Conservation (phyloP, 2,329 filamentous ascomycete species). For the Neophaeococcomyces aloes region DNA sequence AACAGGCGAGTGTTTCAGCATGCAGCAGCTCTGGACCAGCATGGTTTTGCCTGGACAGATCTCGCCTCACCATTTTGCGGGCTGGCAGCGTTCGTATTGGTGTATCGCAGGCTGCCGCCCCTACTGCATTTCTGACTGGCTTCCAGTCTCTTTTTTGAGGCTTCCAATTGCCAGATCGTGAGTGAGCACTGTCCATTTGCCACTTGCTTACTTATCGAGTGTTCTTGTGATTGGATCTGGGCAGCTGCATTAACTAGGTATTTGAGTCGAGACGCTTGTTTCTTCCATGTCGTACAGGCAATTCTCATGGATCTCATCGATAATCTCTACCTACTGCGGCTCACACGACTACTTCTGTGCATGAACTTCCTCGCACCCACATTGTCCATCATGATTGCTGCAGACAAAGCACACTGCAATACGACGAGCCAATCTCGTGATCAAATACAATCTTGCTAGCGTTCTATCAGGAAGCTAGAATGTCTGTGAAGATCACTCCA, state of each 20-base stretch:
- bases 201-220: not conserved
- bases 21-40: not conserved
- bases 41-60: constrained; percentile 1
- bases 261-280: not conserved
- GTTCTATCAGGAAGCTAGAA: too few species aligned
- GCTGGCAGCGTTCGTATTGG: too few species aligned
- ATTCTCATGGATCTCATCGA: constrained; percentile 11
- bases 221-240: not conserved
- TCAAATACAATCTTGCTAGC: too few species aligned
- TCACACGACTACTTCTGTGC: too few species aligned
- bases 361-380: too few species aligned
- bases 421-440: too few species aligned
- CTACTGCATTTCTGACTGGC: not conserved
- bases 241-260: not conserved
- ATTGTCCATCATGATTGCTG: too few species aligned
- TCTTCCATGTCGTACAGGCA: constrained; percentile 17
- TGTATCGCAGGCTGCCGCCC: not conserved
- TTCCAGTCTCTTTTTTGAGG: not conserved
- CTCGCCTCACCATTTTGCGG: constrained; percentile 7
- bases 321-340: too few species aligned
- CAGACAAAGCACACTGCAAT: too few species aligned
- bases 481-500: too few species aligned
- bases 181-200: not conserved
- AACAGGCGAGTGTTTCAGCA: not conserved
- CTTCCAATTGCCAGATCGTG: constrained; percentile 2